A percentile compares a stretch with the other conserved stretches of the same genome.
These are phyloP conservation scores for Geotrichum aggregatum DNA, from an alignment of 1,139 yeast genomes.

Conservation along the genomic window DNA sequence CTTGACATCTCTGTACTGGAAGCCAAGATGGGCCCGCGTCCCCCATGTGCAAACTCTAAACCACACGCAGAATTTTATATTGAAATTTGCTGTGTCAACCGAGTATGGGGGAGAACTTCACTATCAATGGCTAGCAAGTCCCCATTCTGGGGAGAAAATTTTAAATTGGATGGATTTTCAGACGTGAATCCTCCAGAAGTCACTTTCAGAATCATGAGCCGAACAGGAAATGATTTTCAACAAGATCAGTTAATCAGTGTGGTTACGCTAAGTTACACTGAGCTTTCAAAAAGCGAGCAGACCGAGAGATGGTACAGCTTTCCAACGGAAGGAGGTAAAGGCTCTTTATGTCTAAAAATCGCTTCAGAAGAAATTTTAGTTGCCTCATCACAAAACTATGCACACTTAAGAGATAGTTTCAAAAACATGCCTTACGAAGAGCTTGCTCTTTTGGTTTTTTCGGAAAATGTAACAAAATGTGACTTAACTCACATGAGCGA, in stretches of 20 bases:
- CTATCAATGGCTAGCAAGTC: slow-evolving; percentile 40
- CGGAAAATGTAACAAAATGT: background rate
- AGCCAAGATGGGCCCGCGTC: slow-evolving; percentile 42
- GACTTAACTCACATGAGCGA: slow-evolving; percentile 3
- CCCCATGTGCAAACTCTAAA: too few species aligned
- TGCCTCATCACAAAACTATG: background rate
- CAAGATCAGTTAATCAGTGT: slow-evolving; percentile 6
- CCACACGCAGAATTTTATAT: slow-evolving; percentile 38
- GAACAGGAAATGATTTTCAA: background rate
- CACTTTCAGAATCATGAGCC: slow-evolving; percentile 3
- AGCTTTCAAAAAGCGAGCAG: slow-evolving; percentile 1
- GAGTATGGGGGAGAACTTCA: slow-evolving; percentile 57
- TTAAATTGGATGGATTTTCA: slow-evolving; percentile 43
- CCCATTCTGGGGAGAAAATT: slow-evolving; percentile 59
- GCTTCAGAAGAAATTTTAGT: slow-evolving; percentile 5
- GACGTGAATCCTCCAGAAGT: slow-evolving; percentile 25
- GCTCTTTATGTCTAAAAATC: slow-evolving; percentile 5
- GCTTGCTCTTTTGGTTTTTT: background rate
- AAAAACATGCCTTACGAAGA: slow-evolving; percentile 3
- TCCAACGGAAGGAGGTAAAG: background rate
- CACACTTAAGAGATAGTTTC: background rate
- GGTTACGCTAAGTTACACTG: slow-evolving; percentile 3
- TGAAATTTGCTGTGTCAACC: slow-evolving; percentile 53
- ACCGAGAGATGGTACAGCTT: slow-evolving; percentile 13
- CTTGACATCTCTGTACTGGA: slow-evolving; percentile 61